Conservation (phyloP, 805 yeast genomes). For the Hemisphaericaspora nanyangensis region DNA sequence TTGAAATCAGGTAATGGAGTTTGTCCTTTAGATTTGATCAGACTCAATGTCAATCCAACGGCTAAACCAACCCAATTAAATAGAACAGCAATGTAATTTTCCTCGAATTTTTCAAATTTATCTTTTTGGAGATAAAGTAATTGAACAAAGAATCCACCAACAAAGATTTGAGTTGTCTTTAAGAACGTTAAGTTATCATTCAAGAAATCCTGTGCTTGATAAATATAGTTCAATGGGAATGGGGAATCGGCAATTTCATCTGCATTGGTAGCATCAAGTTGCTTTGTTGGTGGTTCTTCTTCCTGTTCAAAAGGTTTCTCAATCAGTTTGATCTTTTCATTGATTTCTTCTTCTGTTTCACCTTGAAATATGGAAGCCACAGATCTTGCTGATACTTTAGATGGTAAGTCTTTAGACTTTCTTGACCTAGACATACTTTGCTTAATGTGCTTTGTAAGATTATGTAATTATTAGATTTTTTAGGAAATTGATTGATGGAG, state of each 20-base stretch:
- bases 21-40: constrained; percentile 14
- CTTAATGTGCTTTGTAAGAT: no score
- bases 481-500: no score
- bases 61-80: constrained; percentile 33
- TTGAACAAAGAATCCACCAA: constrained; percentile 26
- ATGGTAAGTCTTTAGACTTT: not conserved
- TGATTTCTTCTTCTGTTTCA: not conserved
- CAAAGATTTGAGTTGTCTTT: constrained; percentile 30
- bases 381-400: constrained; percentile 4
- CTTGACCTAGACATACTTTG: no score
- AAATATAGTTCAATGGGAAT: constrained; percentile 25
- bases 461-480: no score
- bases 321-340: not conserved
- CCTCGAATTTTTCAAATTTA: constrained; percentile 14
- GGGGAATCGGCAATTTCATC: constrained; percentile 12
- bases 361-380: constrained; percentile 14
- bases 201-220: constrained; percentile 33
- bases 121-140: constrained; percentile 23
- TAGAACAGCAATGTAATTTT: constrained; percentile 18
- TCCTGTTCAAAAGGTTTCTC: not conserved
- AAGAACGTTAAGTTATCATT: constrained; percentile 28
- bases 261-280: constrained; percentile 1
- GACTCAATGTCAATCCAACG: constrained; percentile 25
- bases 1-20: constrained; percentile 35
- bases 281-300: not conserved